phyloP scores from a whole-genome alignment of 2,329 filamentous ascomycete genomes.

The Fusarium proliferatum region DNA sequence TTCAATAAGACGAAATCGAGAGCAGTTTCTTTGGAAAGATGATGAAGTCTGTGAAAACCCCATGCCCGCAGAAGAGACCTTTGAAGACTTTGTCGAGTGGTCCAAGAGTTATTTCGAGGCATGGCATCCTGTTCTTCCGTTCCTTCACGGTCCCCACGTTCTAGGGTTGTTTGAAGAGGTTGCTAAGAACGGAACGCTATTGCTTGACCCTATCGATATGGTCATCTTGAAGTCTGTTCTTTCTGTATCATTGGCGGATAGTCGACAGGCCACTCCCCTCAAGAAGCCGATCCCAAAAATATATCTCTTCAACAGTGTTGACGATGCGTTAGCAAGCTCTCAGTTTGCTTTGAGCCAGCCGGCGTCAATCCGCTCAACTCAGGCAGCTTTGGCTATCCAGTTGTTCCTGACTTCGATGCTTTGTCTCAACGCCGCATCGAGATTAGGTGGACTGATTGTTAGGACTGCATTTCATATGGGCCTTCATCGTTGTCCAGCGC shows the following conservation, averaged over 20 bases:
- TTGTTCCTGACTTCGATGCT: slow-evolving; percentile 67
- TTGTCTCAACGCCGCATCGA: slow-evolving; percentile 66
- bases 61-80: slow-evolving; percentile 39
- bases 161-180: slow-evolving; percentile 59
- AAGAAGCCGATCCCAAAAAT: slow-evolving; percentile 51
- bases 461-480: slow-evolving; percentile 67
- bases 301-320: slow-evolving; percentile 60
- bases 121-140: slow-evolving; percentile 68
- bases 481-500: slow-evolving; percentile 66
- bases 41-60: slow-evolving; percentile 47
- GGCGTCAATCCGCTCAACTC: slow-evolving; percentile 58
- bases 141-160: slow-evolving; percentile 64
- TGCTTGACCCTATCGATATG: neutral
- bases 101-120: slow-evolving; percentile 65
- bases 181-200: slow-evolving; percentile 45
- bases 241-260: slow-evolving; percentile 65
- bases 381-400: slow-evolving; percentile 64
- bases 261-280: slow-evolving; percentile 53
- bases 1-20: slow-evolving; percentile 19
- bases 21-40: slow-evolving; percentile 49
- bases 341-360: slow-evolving; percentile 59
- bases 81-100: slow-evolving; percentile 62
- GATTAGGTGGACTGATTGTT: slow-evolving; percentile 64
- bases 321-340: slow-evolving; percentile 62
- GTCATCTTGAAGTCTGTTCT: slow-evolving; percentile 54